Percentiles rank a stretch among this genome's conserved stretches.
phyloP scores from a whole-genome alignment of 1,284 basidiomycete genomes.

The Fomitopsis palustris region DNA sequence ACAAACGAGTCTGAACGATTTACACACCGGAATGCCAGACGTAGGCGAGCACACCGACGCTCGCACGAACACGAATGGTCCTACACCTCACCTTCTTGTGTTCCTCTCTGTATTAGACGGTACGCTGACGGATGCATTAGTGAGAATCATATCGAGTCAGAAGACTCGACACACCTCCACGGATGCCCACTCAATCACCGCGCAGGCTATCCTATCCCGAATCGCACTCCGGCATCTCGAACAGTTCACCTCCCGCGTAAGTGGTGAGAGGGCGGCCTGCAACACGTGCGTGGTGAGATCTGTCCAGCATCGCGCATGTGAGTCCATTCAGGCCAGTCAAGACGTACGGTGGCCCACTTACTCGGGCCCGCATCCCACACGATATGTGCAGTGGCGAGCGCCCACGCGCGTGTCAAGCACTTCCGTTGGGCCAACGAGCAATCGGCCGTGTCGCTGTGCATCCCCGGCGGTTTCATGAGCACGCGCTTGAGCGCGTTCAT shows the following conservation, averaged over 20 bases:
- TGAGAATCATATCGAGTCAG: neutral
- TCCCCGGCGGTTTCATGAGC: slow-evolving; percentile 25
- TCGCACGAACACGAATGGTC: too few species aligned
- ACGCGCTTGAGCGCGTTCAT: slow-evolving; percentile 30
- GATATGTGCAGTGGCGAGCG: slow-evolving; percentile 28
- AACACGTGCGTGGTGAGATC: neutral
- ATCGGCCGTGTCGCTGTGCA: slow-evolving; percentile 22
- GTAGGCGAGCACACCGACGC: too few species aligned
- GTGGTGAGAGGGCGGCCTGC: neutral
- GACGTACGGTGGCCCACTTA: slow-evolving; percentile 6
- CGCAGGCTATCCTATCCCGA: neutral
- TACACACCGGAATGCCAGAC: too few species aligned
- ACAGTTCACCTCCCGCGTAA: neutral
- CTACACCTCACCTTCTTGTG: too few species aligned
- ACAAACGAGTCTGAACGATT: too few species aligned
- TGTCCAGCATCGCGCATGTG: neutral
- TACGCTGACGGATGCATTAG: neutral
- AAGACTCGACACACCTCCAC: neutral
- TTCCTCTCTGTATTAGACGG: too few species aligned
- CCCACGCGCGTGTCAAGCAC: slow-evolving; percentile 27
- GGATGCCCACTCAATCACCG: neutral
- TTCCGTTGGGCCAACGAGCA: slow-evolving; percentile 26
- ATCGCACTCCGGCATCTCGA: neutral
- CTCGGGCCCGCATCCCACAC: slow-evolving; percentile 30
- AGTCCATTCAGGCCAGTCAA: neutral